A percentile compares a stretch with the other conserved stretches of the same genome.
Conservation (phyloP, 108 stramenopile genomes). For the Nannochloropsis gaditana region DNA sequence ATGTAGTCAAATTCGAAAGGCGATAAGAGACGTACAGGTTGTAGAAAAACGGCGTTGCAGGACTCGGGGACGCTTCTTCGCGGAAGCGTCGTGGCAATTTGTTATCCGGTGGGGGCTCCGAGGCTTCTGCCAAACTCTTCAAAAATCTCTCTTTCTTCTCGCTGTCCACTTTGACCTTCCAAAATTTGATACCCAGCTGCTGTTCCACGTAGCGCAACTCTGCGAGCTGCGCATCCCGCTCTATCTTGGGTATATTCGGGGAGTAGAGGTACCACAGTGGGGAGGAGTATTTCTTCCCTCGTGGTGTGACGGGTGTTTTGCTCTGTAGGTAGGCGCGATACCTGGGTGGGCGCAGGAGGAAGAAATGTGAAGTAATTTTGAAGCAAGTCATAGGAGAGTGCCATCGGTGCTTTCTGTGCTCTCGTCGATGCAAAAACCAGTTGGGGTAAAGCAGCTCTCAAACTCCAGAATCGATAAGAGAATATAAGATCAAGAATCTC, state of each 20-base stretch:
- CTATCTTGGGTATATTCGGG: conserved; percentile 19
- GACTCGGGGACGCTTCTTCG: neutral
- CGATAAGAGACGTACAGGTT: neutral
- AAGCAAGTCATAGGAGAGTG: no score
- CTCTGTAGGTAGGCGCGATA: neutral
- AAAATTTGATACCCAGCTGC: neutral
- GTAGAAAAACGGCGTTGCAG: neutral
- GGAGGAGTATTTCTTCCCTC: neutral
- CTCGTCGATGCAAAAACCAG: no score
- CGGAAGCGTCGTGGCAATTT: neutral
- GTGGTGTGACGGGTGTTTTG: neutral
- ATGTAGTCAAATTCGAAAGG: no score
- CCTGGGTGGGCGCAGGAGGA: neutral
- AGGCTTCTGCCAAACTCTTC: neutral
- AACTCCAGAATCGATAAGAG: no score
- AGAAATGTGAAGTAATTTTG: neutral
- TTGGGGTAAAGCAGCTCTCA: no score
- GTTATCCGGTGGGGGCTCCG: neutral
- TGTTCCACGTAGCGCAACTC: conserved; percentile 17
- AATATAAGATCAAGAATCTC: no score
- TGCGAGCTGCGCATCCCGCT: conserved; percentile 15
- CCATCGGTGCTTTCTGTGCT: no score
- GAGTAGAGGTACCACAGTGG: neutral
- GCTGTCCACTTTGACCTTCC: neutral
- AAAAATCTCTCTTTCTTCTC: neutral